Conservation (phyloP, 331 rosid species). For the Pyracantha coccinea region DNA sequence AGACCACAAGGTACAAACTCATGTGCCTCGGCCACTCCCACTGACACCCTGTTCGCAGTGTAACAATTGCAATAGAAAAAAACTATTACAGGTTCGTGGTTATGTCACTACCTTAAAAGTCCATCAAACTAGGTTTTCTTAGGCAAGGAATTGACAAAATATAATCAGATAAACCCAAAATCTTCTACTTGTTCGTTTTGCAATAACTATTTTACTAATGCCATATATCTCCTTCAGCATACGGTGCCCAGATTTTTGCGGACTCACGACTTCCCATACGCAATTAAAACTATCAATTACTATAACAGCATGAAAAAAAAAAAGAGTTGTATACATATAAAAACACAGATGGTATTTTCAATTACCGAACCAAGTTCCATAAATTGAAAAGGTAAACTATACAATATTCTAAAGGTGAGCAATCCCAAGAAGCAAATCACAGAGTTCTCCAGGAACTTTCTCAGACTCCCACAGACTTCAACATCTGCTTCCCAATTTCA, state of each 20-base stretch:
- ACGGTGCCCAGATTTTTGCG: not conserved
- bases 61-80: too few species aligned
- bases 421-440: not conserved
- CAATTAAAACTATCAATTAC: not conserved
- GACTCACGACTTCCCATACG: not conserved
- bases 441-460: not conserved
- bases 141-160: not conserved
- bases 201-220: not conserved
- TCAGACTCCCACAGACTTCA: not conserved
- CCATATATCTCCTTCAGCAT: not conserved
- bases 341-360: not conserved
- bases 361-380: not conserved
- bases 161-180: not conserved
- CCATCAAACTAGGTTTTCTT: not conserved
- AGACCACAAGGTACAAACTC: too few species aligned
- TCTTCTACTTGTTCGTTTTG: not conserved
- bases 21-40: too few species aligned
- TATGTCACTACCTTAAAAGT: too few species aligned
- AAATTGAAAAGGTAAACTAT: not conserved
- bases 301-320: too few species aligned
- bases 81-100: too few species aligned
- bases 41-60: too few species aligned
- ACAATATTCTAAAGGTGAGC: not conserved
- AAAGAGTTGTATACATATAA: too few species aligned
- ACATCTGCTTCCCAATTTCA: not conserved